Evolutionary conservation across 164 flowering plant genomes (phyloP), one percentile per base, ranked within the genome.

Genomic region (Magnolia changhungtana): DNA sequence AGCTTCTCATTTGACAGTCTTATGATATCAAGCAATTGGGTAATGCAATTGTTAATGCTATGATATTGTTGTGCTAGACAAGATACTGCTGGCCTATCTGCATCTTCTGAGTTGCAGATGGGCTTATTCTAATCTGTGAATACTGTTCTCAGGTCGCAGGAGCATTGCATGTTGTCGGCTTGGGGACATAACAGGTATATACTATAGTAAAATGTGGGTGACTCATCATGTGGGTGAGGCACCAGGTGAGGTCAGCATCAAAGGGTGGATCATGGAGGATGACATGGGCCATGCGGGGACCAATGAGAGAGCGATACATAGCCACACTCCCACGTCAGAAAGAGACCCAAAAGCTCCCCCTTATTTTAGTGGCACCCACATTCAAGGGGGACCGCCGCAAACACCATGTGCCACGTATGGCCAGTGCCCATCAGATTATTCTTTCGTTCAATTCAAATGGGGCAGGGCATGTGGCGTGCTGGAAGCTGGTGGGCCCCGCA

Each of bases 171-270:
- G 58, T 14, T 50, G 31, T 23, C 14, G 37, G 37, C 4, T 8
- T 49, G n/a, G 27, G 67, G 16, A 58, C 68, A 37, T 21, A 18
- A 52, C 61, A 66, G 51, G 31, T 72, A 8, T 23, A 50, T 66
- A 37, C 61, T 66, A 49, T 64, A 5, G n/a, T 63, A 9, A 37
- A 50, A 74, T 69, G 70, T 72, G 75, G 69, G 68, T 74, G 80
- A 78, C 52, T 72, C 74, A 71, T 71, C 69, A 63, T 78, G 70
- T 77, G 75, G 76, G 63, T 74, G 80, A 78, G 67, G 73, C 74
- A 71, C 63, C 63, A 61, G 16, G 66, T 77, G 79, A 77, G 70
- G 75, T 77, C 75, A 77, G 63, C 78, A 69, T 16, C 72, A 74
- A 24, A 24, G 11, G 7, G 66, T 61, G 13, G 37, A 76, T 74